Conservation (phyloP, 2,329 filamentous ascomycete genomes). For the Pseudogymnoascus sp. region DNA sequence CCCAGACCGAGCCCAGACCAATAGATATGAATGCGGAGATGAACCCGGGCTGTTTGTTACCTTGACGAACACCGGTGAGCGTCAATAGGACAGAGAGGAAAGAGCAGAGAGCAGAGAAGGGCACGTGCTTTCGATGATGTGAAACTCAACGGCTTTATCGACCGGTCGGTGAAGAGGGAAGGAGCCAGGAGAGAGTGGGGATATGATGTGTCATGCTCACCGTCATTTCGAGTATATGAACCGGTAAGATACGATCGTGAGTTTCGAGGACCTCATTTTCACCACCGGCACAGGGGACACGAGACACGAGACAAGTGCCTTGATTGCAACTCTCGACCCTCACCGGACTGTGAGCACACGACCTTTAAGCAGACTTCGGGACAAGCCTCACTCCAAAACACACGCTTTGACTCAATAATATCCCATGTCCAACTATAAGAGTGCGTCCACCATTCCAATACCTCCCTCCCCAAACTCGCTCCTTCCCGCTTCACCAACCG, state of each 20-base stretch:
- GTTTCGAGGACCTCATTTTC: not conserved
- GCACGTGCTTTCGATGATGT: not conserved
- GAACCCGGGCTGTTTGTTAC: not conserved
- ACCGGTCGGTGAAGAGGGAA: not conserved
- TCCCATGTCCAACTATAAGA: not conserved
- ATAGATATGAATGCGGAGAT: not conserved
- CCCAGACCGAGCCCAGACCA: not conserved
- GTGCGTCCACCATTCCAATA: not conserved
- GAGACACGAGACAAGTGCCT: not conserved
- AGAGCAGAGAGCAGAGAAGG: not conserved
- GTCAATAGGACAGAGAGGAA: not conserved
- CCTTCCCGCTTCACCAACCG: not conserved
- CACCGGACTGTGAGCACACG: not conserved
- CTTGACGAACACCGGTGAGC: not conserved
- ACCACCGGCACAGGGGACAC: not conserved
- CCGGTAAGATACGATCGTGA: not conserved
- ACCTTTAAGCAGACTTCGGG: not conserved
- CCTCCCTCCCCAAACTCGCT: not conserved
- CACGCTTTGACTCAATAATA: not conserved
- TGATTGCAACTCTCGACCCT: not conserved
- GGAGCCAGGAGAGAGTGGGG: not conserved
- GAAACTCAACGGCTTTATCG: not conserved
- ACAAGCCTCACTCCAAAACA: not conserved
- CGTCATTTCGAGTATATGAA: not conserved
- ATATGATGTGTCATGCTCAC: not conserved